Conservation (phyloP, 192 early-diverging fungal genomes). For the Rhizophagus clarus region DNA sequence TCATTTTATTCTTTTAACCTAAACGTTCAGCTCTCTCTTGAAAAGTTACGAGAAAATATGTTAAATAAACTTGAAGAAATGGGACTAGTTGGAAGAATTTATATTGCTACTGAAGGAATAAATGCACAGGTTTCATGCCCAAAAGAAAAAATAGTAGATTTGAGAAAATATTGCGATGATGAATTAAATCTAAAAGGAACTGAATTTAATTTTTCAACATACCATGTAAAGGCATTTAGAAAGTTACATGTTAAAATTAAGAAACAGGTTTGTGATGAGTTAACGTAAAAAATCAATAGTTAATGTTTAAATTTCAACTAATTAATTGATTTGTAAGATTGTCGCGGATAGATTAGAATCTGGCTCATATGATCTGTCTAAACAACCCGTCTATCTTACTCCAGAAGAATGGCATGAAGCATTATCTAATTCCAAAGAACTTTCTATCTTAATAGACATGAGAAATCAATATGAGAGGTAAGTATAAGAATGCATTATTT, state of each 20-base stretch:
- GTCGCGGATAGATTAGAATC: slow-evolving; percentile 61
- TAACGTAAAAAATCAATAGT: slow-evolving; percentile 11
- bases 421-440: slow-evolving; percentile 46
- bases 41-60: slow-evolving; percentile 43
- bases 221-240: slow-evolving; percentile 61
- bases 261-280: slow-evolving; percentile 45
- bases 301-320: not conserved
- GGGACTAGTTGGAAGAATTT: slow-evolving; percentile 72
- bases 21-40: slow-evolving; percentile 34
- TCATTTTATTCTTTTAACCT: slow-evolving; percentile 59
- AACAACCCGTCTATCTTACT: slow-evolving; percentile 66
- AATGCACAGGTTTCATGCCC: slow-evolving; percentile 82
- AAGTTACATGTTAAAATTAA: slow-evolving; percentile 70
- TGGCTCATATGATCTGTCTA: slow-evolving; percentile 53
- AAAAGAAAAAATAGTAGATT: slow-evolving; percentile 41
- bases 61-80: slow-evolving; percentile 46
- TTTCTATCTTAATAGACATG: slow-evolving; percentile 72
- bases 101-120: slow-evolving; percentile 73
- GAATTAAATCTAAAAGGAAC: slow-evolving; percentile 41
- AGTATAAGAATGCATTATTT: not conserved
- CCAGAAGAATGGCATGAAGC: slow-evolving; percentile 70
- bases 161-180: slow-evolving; percentile 58
- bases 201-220: slow-evolving; percentile 69
- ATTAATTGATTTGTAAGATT: slow-evolving; percentile 39
- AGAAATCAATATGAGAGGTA: slow-evolving; percentile 78